These are phyloP conservation scores for Monosporascus sp. DNA, from an alignment of 2,329 filamentous ascomycete genomes.

Conservation along the genomic window DNA sequence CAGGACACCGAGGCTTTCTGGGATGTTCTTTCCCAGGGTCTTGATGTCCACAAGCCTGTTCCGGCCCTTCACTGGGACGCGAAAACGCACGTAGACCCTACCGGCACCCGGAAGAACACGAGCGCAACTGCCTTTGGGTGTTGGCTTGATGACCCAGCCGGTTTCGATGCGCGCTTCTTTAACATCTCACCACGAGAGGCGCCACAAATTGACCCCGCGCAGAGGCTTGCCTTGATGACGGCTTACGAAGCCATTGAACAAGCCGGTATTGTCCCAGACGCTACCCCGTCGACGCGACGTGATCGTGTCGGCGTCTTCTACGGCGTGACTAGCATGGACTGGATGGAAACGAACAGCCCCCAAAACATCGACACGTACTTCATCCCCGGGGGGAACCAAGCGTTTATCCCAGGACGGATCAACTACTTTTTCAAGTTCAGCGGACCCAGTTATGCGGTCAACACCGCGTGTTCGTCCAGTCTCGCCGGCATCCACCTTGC, in stretches of 20 bases:
- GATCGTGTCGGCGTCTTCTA: constrained; percentile 17
- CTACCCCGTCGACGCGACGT: constrained; percentile 10
- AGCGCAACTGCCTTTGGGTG: constrained; percentile 9
- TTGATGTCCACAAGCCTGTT: constrained; percentile 18
- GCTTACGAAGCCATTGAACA: constrained; percentile 64
- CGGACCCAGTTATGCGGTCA: constrained; percentile 23
- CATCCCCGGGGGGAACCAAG: constrained; percentile 28
- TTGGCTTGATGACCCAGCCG: constrained; percentile 13
- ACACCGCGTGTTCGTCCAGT: constrained; percentile 26
- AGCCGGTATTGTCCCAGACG: constrained; percentile 34
- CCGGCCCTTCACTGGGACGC: constrained; percentile 13
- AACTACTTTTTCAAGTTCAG: constrained; percentile 31
- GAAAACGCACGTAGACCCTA: constrained; percentile 16
- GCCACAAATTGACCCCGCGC: constrained; percentile 54
- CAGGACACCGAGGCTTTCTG: constrained; percentile 18
- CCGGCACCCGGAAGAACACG: constrained; percentile 14
- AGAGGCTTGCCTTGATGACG: constrained; percentile 56
- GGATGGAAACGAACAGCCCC: constrained; percentile 57
- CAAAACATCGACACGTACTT: constrained; percentile 47
- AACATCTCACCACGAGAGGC: constrained; percentile 19
- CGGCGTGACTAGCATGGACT: constrained; percentile 26
- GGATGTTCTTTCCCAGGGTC: constrained; percentile 16
- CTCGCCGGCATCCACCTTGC: constrained; percentile 18
- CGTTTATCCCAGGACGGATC: constrained; percentile 31
- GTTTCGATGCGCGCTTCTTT: constrained; percentile 19